phyloP scores from a whole-genome alignment of 2,329 filamentous ascomycete genomes.

The Pseudogymnoascus sp. region DNA sequence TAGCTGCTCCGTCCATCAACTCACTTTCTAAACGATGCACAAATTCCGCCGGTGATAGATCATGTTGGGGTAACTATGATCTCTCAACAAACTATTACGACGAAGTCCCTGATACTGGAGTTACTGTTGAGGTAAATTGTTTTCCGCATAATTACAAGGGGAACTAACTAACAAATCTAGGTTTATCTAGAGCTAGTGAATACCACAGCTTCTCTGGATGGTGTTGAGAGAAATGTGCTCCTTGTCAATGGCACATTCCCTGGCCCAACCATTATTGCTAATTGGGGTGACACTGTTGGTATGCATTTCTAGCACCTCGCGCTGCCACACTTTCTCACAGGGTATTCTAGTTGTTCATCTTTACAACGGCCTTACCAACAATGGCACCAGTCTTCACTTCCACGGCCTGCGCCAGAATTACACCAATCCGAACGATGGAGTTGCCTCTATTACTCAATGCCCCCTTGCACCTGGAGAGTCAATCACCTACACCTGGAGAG shows the following conservation, averaged over 20 bases:
- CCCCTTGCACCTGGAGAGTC: constrained; percentile 47
- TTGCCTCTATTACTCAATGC: constrained; percentile 50
- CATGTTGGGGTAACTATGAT: constrained; percentile 41
- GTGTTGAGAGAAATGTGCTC: constrained; percentile 23
- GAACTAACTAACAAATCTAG: constrained; percentile 14
- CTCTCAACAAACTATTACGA: constrained; percentile 36
- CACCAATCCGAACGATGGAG: constrained; percentile 37
- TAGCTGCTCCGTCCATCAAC: neutral
- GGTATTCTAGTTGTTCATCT: constrained; percentile 27
- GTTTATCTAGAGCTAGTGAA: constrained; percentile 19
- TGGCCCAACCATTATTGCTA: constrained; percentile 31
- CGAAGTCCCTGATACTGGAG: constrained; percentile 35
- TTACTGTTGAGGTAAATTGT: constrained; percentile 43
- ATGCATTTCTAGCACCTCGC: constrained; percentile 25
- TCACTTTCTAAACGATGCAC: neutral
- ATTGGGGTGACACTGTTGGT: constrained; percentile 30
- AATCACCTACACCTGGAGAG: constrained; percentile 26
- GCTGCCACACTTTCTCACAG: constrained; percentile 28
- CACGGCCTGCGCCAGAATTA: constrained; percentile 40
- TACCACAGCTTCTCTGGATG: constrained; percentile 26
- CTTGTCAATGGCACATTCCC: constrained; percentile 32
- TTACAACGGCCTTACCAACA: constrained; percentile 32
- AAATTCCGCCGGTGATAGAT: constrained; percentile 19
- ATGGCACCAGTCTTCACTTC: constrained; percentile 43
- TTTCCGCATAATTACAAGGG: constrained; percentile 48